Conservation (phyloP, 208 protist species). For the Leishmania turanica region DNA sequence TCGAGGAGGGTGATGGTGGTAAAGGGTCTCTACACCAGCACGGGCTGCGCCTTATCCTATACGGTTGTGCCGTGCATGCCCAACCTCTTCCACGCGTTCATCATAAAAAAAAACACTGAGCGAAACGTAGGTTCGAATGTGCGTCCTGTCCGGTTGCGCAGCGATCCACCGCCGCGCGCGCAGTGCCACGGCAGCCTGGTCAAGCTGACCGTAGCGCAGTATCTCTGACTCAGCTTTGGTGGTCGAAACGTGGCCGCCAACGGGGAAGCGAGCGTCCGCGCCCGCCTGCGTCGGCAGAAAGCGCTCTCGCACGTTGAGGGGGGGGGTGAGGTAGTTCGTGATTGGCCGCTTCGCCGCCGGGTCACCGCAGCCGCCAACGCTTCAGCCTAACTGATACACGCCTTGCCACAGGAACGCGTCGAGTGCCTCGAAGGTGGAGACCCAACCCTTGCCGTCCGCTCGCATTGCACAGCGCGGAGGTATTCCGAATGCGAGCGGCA, state of each 20-base stretch:
- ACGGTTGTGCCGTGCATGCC: conserved; percentile 21
- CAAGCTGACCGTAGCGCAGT: conserved; percentile 13
- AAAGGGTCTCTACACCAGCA: conserved; percentile 29
- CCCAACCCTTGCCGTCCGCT: conserved; percentile 3
- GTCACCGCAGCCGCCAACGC: not conserved
- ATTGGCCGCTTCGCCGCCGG: not conserved
- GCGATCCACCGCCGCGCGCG: conserved; percentile 28
- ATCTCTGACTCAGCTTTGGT: not conserved
- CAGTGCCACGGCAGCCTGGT: conserved; percentile 11
- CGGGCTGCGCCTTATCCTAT: conserved; percentile 13
- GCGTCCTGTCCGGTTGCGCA: conserved; percentile 24
- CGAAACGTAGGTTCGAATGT: conserved; percentile 17
- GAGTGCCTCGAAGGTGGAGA: conserved; percentile 29
- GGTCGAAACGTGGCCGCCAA: conserved; percentile 18
- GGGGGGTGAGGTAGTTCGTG: conserved; percentile 26
- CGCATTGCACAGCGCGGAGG: not conserved
- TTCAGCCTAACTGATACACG: conserved; percentile 15
- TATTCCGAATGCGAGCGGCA: conserved; percentile 11
- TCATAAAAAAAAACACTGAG: conserved; percentile 23
- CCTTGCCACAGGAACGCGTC: conserved; percentile 28
- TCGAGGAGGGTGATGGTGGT: conserved; percentile 35
- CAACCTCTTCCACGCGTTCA: conserved; percentile 39
- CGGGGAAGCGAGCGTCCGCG: conserved; percentile 22
- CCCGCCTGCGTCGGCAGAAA: conserved; percentile 5
- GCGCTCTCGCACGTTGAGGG: conserved; percentile 22